Conservation (phyloP, 2,329 filamentous ascomycete genomes). For the Neonectria neomacrospora region DNA sequence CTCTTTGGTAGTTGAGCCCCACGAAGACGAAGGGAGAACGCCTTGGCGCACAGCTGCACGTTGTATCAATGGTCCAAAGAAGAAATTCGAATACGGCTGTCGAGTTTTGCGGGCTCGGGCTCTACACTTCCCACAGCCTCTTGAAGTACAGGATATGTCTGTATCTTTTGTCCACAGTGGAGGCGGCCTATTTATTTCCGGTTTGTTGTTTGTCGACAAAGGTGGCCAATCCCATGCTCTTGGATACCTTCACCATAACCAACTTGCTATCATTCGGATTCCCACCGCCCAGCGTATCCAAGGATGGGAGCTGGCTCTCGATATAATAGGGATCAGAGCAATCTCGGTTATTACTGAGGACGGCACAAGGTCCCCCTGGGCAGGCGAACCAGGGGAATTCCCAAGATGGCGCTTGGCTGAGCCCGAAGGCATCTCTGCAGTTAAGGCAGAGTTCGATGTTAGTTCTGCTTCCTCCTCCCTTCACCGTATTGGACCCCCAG, state of each 20-base stretch:
- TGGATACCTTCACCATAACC: constrained; percentile 23
- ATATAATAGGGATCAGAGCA: constrained; percentile 18
- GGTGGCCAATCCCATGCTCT: constrained; percentile 11
- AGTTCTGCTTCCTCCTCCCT: not conserved
- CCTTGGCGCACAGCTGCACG: constrained; percentile 22
- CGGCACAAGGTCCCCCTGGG: constrained; percentile 21
- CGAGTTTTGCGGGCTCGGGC: constrained; percentile 14
- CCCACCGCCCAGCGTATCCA: constrained; percentile 17
- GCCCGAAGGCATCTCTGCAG: constrained; percentile 10
- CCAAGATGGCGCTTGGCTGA: constrained; percentile 25
- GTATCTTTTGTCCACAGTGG: constrained; percentile 19
- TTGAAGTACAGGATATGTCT: constrained; percentile 11
- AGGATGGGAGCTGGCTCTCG: constrained; percentile 31
- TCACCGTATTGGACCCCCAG: not conserved
- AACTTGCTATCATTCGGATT: not conserved
- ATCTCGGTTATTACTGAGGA: constrained; percentile 16
- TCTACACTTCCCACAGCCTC: constrained; percentile 1
- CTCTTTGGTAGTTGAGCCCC: not conserved
- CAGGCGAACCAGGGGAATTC: constrained; percentile 12
- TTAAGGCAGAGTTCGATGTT: constrained; percentile 33
- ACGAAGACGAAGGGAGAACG: not conserved
- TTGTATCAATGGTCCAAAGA: not conserved
- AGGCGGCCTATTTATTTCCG: constrained; percentile 22
- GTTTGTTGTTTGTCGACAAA: constrained; percentile 18
- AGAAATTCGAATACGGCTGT: constrained; percentile 12